Percentiles rank a stretch among this genome's conserved stretches.
These are phyloP conservation scores for Neonectria hederae DNA, from an alignment of 2,329 filamentous ascomycete species.

Conservation along the genomic window DNA sequence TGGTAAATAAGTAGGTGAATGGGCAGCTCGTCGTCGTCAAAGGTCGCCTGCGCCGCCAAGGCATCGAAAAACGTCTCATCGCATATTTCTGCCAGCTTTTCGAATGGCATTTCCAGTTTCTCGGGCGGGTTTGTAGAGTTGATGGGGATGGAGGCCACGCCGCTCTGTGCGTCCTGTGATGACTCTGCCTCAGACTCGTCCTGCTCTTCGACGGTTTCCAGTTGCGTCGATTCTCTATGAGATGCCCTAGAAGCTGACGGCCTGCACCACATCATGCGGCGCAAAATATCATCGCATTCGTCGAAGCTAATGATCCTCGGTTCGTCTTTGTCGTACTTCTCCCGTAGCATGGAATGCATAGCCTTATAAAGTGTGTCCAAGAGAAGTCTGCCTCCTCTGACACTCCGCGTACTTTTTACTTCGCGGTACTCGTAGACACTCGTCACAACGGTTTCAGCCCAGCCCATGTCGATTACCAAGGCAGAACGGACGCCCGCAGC, in stretches of 20 bases:
- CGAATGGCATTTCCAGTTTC: slow-evolving; percentile 73
- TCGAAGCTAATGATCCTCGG: slow-evolving; percentile 69
- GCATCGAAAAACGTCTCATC: slow-evolving; percentile 78
- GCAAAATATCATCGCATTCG: slow-evolving; percentile 82
- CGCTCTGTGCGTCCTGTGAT: slow-evolving; percentile 33
- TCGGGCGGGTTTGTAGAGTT: slow-evolving; percentile 59
- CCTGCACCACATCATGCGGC: slow-evolving; percentile 80
- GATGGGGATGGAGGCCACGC: slow-evolving; percentile 55
- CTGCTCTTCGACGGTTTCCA: slow-evolving; percentile 65
- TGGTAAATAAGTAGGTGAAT: slow-evolving; percentile 81
- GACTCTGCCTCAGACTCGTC: slow-evolving; percentile 59
- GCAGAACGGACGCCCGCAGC: slow-evolving; percentile 88
- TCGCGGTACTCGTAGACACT: slow-evolving; percentile 92
- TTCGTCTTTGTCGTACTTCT: slow-evolving; percentile 45
- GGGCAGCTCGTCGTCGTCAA: slow-evolving; percentile 89
- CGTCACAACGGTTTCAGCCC: slow-evolving; percentile 88
- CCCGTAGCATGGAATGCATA: slow-evolving; percentile 53
- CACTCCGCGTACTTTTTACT: slow-evolving; percentile 73
- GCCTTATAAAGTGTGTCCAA: slow-evolving; percentile 74
- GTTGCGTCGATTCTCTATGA: slow-evolving; percentile 51
- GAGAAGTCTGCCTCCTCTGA: slow-evolving; percentile 78
- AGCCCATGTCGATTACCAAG: slow-evolving; percentile 89
- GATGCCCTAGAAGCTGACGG: slow-evolving; percentile 45
- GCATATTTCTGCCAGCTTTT: slow-evolving; percentile 75
- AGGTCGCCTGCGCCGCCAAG: slow-evolving; percentile 60